phyloP scores from a whole-genome alignment of 345 rosid genomes.

The Fremontodendron californicum region DNA sequence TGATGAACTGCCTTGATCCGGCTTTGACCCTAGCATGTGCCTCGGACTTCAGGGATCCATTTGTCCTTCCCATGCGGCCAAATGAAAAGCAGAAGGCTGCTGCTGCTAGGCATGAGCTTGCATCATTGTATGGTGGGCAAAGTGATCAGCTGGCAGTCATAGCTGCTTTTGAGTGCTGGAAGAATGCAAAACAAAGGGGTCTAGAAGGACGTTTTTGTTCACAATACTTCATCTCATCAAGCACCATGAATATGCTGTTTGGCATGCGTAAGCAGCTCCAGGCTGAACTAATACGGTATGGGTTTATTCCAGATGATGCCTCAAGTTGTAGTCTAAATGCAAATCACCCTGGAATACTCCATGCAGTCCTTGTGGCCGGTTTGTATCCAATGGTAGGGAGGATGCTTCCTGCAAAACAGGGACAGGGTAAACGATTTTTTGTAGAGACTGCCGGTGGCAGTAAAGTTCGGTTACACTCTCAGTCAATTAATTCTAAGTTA shows the following conservation, averaged over 20 bases:
- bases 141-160: conserved; percentile 92
- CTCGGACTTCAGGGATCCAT: conserved; percentile 81
- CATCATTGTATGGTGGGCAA: conserved; percentile 72
- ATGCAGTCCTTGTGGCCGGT: conserved; percentile 80
- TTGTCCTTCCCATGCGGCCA: conserved; percentile 73
- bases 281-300: conserved; percentile 56
- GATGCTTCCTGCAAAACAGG: conserved; percentile 43
- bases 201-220: conserved; percentile 62
- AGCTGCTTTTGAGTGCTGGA: conserved; percentile 94
- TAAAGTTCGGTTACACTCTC: conserved; percentile 66
- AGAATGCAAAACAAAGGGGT: conserved; percentile 63
- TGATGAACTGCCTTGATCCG: conserved; percentile 93
- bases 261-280: conserved; percentile 86
- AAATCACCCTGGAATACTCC: conserved; percentile 66
- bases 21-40: conserved; percentile 97
- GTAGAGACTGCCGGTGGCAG: conserved; percentile 76
- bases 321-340: conserved; percentile 65
- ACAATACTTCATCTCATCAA: conserved; percentile 62
- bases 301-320: conserved; percentile 57
- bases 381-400: conserved; percentile 86
- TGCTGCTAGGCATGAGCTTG: conserved; percentile 73
- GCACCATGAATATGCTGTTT: conserved; percentile 70
- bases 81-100: conserved; percentile 68
- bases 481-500: conserved; percentile 53
- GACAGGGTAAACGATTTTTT: conserved; percentile 41